phyloP scores from a whole-genome alignment of 352 stramenopile genomes.

The Globisporangium rhizosaccharum region DNA sequence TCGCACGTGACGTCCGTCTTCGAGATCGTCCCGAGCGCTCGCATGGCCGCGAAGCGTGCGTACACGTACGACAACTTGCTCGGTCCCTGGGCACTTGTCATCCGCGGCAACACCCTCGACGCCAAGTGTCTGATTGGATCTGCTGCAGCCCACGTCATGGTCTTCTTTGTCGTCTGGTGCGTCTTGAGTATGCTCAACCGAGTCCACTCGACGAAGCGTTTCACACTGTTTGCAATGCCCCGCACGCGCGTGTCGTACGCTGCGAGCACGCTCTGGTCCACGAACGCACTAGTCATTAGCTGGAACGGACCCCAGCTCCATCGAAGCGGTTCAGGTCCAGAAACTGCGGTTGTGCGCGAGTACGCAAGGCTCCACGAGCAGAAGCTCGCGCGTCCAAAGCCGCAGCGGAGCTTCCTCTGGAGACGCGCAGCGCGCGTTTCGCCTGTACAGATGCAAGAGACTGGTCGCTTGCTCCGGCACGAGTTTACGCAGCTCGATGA shows the following conservation, averaged over 20 bases:
- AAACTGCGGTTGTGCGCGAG: background rate
- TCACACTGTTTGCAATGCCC: slow-evolving; percentile 4
- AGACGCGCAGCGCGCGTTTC: background rate
- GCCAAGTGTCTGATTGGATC: too few species aligned
- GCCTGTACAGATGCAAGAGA: background rate
- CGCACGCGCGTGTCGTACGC: slow-evolving; percentile 10
- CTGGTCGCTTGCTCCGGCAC: background rate
- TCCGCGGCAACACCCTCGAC: too few species aligned
- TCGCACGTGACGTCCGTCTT: too few species aligned
- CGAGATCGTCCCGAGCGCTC: too few species aligned
- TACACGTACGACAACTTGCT: too few species aligned
- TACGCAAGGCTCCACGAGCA: background rate
- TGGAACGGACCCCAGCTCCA: slow-evolving; percentile 2
- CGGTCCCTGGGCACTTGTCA: too few species aligned
- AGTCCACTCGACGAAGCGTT: background rate
- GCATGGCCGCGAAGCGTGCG: too few species aligned
- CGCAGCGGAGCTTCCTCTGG: background rate
- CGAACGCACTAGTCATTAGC: slow-evolving; percentile 8
- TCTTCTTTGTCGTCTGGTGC: slow-evolving; percentile 1
- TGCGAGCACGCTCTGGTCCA: slow-evolving; percentile 10
- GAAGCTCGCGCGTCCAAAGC: background rate
- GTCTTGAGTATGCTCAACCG: background rate
- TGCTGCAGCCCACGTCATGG: background rate
- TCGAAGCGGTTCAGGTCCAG: background rate
- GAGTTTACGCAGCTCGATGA: background rate